phyloP scores from a whole-genome alignment of 148 eudicot species.

The Oxyria digyna region DNA sequence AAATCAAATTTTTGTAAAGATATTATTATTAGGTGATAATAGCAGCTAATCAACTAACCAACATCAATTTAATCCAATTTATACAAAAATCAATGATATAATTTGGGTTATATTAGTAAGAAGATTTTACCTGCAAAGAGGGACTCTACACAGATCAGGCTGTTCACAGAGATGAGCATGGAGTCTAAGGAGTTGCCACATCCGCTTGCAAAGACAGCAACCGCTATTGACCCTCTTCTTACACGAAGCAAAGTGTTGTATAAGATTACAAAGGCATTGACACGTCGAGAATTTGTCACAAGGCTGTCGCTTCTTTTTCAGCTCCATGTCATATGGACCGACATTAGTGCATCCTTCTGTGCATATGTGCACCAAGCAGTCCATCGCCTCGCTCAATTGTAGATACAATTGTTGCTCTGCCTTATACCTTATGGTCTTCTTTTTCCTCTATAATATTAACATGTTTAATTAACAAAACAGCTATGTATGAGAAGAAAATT shows the following conservation, averaged over 20 bases:
- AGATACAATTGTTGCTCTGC: slow-evolving; percentile 46
- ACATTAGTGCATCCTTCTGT: slow-evolving; percentile 82
- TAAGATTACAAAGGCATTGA: slow-evolving; percentile 56
- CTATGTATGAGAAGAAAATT: too few species aligned
- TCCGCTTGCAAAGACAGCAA: slow-evolving; percentile 60
- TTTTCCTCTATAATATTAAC: slow-evolving; percentile 51
- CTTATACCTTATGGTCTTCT: slow-evolving; percentile 49
- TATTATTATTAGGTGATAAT: too few species aligned
- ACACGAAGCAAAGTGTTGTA: slow-evolving; percentile 70
- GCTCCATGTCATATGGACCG: slow-evolving; percentile 64
- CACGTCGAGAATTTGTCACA: slow-evolving; percentile 65
- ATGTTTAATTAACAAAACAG: not conserved
- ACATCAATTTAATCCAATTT: not conserved
- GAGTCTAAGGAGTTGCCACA: slow-evolving; percentile 83
- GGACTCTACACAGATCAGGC: slow-evolving; percentile 60
- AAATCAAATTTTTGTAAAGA: too few species aligned
- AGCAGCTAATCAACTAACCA: not conserved
- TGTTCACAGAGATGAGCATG: slow-evolving; percentile 78
- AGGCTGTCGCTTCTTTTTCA: slow-evolving; percentile 43
- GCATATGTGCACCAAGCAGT: slow-evolving; percentile 73
- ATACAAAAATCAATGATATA: not conserved
- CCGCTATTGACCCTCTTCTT: slow-evolving; percentile 63
- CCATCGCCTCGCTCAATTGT: slow-evolving; percentile 91
- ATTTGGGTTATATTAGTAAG: not conserved
- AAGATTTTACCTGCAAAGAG: slow-evolving; percentile 63